phyloP scores from a whole-genome alignment of 495 filamentous ascomycete genomes.

The Hypoxylon lenormandii region DNA sequence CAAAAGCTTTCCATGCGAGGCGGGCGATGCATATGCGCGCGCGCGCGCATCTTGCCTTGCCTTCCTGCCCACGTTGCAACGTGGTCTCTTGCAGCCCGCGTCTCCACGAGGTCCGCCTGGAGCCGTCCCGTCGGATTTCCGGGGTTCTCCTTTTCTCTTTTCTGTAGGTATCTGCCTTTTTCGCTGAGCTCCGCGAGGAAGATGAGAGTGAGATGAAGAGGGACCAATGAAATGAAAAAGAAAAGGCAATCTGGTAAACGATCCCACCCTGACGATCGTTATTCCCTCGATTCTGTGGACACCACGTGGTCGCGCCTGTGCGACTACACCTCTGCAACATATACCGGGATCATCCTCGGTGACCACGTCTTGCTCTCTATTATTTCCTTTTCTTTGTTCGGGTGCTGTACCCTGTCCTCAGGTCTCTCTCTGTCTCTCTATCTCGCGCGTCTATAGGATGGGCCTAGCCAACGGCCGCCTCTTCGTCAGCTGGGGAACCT shows the following conservation, averaged over 20 bases:
- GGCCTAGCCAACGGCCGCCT: neutral
- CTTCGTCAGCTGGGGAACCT: conserved; percentile 2
- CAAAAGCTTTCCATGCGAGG: conserved; percentile 32
- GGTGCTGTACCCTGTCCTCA: neutral
- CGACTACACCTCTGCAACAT: conserved; percentile 29
- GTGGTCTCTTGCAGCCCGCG: conserved; percentile 40
- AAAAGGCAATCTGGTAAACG: neutral
- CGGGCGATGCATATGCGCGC: conserved; percentile 29
- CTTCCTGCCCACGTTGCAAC: conserved; percentile 43
- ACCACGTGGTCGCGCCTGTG: conserved; percentile 41
- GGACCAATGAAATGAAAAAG: neutral
- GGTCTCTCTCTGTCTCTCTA: neutral
- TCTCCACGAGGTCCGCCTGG: conserved; percentile 31
- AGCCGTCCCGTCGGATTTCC: conserved; percentile 38
- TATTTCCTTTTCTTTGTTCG: neutral
- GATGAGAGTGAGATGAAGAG: neutral
- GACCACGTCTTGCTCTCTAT: conserved; percentile 2
- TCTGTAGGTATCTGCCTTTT: neutral
- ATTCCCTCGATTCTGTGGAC: neutral
- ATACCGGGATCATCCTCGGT: conserved; percentile 41
- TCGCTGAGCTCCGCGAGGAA: neutral
- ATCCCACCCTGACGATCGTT: neutral
- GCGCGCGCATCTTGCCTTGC: conserved; percentile 2
- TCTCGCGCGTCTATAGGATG: no score
- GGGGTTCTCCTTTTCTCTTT: conserved; percentile 7